Evolutionary conservation across 192 early-diverging fungal genomes (phyloP), one percentile per base, ranked within the genome.

Genomic region (Dissophora ornata): DNA sequence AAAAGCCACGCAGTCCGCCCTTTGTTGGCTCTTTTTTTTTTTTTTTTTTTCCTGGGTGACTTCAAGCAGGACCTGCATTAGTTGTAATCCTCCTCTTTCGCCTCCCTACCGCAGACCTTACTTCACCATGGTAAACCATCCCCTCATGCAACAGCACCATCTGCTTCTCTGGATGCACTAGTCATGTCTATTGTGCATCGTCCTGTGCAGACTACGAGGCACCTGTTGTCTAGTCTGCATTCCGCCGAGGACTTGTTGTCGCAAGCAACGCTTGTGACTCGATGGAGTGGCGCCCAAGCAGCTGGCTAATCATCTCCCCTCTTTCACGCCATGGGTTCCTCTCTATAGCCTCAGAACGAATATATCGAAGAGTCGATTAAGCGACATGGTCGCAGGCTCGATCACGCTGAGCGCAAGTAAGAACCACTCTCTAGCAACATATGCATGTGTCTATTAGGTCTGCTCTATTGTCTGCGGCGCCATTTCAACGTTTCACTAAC

Each of bases 281-380:
- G n/a, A n/a, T n/a, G n/a, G n/a, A n/a, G n/a, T n/a, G n/a, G n/a
- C n/a, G n/a, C n/a, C n/a, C n/a, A 33, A 19, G 29, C 50, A 52
- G 26, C 29, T n/a, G 28, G 26, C 28, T 52, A 21, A 29, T 15
- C 18, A 46, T 26, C 21, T 12, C 41, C 26, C 22, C 15, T n/a
- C n/a, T n/a, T n/a, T n/a, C n/a, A n/a, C n/a, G n/a, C n/a, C n/a
- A 13, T 61, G 15, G 26, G 21, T 34, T 57, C 48, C 11, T 8
- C n/a, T 41, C 2, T 41, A 80, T 56, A 80, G 67, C 69, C 78
- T 71, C 67, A 80, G 68, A 97, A 97, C 91, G 97, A 99, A 80
- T 98, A 99, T 83, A 99, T 99, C 86, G 97, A 99, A 86, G 93
- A 97, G 83, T 85, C 93, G 41, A 97, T 99, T 81, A 96, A 94